Base-by-base conservation (phyloP, 2,329 filamentous ascomycete genomes). In the Alternaria sp. region DNA sequence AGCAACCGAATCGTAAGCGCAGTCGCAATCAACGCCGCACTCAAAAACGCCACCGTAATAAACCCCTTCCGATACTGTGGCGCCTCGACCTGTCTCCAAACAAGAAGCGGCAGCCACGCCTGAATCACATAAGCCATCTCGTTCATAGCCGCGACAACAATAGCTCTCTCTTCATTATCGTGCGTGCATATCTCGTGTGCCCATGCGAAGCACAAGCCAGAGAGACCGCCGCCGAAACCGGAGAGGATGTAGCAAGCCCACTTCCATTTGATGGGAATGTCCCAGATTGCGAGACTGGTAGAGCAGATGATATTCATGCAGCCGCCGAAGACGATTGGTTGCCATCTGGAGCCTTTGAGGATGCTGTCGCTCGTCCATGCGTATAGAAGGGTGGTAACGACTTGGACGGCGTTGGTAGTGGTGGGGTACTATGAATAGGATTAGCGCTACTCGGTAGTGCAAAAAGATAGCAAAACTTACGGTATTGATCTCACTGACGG, bases 111-210 rank as follows among this genome's bases (percentile, higher is more conserved):
- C 45, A 92, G 75, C 89, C 89, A 92, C 0, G 89, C 88, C 71
- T 92, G 89, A 46, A 92, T 78, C 2, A 91, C 88, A 63, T 91
- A 91, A 0, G 89, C 89, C 80, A 92, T 85, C 72, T 90, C 86
- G 63, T 92, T 92, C 88, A 92, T 92, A 15, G 83, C 80, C 0
- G 84, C 89, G 1, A 89, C 85, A 0, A 92, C 88, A 5, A 92
- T 80, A 0, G 90, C 89, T 10, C 89, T 82, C 78, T 92, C 89
- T 75, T 92, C 89, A 58, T 89, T 87, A 50, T 89, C 84, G 4
- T 79, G 78, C 4, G 83, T 80, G 62, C 85, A 87, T 20, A 87
- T 86, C 64, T 87, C 86, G 57, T 87, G 84, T 0, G 84, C 82
- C 85, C 85, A 87, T 74, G 85, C 84, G 78, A 86, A 84, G 63